These are phyloP conservation scores for Macaranga tanarius DNA, from an alignment of 441 rosid genomes.

Conservation along the genomic window DNA sequence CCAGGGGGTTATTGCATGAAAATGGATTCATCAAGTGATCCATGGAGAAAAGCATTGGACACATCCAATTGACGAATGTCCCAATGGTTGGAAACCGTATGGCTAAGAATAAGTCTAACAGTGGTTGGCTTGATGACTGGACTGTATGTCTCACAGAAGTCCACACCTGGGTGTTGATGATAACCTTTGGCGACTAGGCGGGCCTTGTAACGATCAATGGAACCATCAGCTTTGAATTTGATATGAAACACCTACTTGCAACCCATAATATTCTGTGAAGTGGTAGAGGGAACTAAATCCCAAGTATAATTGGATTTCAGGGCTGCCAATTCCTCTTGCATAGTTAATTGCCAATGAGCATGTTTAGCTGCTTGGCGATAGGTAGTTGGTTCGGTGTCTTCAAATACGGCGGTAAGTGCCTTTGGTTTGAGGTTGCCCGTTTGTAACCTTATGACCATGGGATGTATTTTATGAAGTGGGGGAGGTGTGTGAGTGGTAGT, in stretches of 20 bases:
- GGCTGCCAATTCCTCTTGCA: neutral
- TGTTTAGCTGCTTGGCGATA: constrained; percentile 3
- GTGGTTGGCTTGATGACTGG: neutral
- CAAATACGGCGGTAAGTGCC: too few species aligned
- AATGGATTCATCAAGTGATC: neutral
- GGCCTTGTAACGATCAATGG: neutral
- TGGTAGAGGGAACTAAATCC: neutral
- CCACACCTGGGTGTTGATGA: neutral
- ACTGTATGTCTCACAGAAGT: neutral
- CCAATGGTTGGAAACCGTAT: neutral
- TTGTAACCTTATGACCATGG: too few species aligned
- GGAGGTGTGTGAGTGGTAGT: too few species aligned
- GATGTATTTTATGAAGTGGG: too few species aligned
- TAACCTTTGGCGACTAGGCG: neutral
- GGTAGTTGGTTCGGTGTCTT: too few species aligned
- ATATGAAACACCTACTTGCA: neutral
- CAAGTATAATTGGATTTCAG: neutral
- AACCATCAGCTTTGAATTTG: too few species aligned
- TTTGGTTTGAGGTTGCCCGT: too few species aligned
- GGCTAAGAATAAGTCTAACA: neutral
- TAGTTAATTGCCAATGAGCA: neutral
- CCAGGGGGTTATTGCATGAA: neutral
- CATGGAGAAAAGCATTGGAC: neutral
- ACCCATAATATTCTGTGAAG: neutral
- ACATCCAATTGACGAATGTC: too few species aligned